Base-by-base conservation (phyloP, 495 filamentous ascomycete genomes). In the Lepraria neglecta region DNA sequence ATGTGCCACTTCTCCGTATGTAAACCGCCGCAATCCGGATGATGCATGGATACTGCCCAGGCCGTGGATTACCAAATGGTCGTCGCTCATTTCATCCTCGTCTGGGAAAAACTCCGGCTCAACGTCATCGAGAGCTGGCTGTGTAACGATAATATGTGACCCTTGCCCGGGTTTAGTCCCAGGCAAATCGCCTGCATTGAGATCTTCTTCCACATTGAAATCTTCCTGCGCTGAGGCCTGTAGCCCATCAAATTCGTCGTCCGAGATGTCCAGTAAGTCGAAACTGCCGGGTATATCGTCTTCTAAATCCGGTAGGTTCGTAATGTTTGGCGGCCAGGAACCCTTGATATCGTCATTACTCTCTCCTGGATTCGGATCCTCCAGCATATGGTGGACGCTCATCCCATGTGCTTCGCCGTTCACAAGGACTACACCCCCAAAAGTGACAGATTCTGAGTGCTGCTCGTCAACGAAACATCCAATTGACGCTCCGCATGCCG, bases 331-430 rank as follows among this genome's bases (percentile, higher is more conserved):
- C 45, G 38, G 64, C 53, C 56, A 67, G 51, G 15, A 53, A 21
- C 38, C 31, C 30, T 43, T 45, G 33, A 11, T 43, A 43, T 14
- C 48, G 10, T 60, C 58, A 33, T 44, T 21, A 31, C 58, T 51
- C 40, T 40, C 33, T 19, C 51, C 58, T 11, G 58, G 19, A 28
- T 86, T 88, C 5, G 87, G 88, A 17, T 87, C 83, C 65, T 97
- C 92, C 1, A 97, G 79, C 84, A 97, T 89, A 70, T 97, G 92
- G 65, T 97, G 92, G 3, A 97, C 92, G 19, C 88, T 96, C 86
- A 97, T 90, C 9, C 92, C 92, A 69, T 89, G 94, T 1, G 87
- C 83, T 64, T 86, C 82, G 56, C 87, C 84, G 70, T 97, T 90
- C 7, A 96, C 84, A 9, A 94, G 74, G 45, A 97, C 81, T 1